phyloP scores from a whole-genome alignment of 352 stramenopile genomes.

The Globisporangium barbulae region DNA sequence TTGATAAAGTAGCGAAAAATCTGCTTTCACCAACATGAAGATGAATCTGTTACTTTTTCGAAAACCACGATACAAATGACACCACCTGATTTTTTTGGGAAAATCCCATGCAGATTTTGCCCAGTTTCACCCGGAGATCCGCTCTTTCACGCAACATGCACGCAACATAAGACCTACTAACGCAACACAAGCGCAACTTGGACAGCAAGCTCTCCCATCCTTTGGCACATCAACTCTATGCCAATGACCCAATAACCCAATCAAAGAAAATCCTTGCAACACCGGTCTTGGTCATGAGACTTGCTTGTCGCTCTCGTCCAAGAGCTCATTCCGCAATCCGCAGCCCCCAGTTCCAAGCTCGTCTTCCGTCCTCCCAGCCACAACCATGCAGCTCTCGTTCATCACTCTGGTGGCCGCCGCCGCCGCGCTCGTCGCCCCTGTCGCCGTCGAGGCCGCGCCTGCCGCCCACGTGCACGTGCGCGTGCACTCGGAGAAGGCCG shows the following conservation, averaged over 20 bases:
- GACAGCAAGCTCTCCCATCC: background rate
- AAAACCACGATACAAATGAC: background rate
- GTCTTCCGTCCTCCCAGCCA: background rate
- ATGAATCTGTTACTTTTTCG: background rate
- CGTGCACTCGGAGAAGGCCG: slow-evolving; percentile 13
- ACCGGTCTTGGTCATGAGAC: background rate
- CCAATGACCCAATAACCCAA: background rate
- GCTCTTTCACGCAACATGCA: background rate
- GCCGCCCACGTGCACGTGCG: slow-evolving; percentile 10
- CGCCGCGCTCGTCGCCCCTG: background rate
- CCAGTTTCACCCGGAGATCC: background rate
- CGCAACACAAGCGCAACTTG: background rate
- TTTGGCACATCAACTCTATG: background rate
- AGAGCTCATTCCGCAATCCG: slow-evolving; percentile 13
- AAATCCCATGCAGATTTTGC: background rate
- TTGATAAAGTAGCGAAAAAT: background rate
- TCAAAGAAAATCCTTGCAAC: background rate
- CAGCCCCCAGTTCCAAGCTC: background rate
- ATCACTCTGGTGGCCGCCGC: slow-evolving; percentile 4
- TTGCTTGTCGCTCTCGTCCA: background rate
- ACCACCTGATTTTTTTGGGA: background rate
- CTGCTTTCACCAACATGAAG: background rate
- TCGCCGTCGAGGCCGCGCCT: background rate
- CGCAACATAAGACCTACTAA: background rate
- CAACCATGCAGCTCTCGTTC: slow-evolving; percentile 13